A percentile compares a stretch with the other conserved stretches of the same genome.
Evolutionary conservation across 129 eudicot species (phyloP).

Genomic region (Flaveria ramosissima): DNA sequence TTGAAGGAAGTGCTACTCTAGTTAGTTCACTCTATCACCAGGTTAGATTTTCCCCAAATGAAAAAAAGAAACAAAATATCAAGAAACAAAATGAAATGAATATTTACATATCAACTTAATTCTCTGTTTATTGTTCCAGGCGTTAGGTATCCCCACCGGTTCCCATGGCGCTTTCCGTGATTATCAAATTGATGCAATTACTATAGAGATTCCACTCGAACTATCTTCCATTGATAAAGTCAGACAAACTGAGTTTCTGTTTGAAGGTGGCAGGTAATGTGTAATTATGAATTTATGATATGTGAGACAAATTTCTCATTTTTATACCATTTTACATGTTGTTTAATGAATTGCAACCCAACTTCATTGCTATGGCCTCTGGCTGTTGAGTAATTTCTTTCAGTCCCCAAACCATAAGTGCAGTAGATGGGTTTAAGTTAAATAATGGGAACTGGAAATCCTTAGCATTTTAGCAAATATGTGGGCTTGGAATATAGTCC

Average conservation of each 20-base stretch:
- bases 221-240: constrained; percentile 36
- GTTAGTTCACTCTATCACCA: constrained; percentile 87
- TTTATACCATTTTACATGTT: not conserved
- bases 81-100: not conserved
- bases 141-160: constrained; percentile 94
- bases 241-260: constrained; percentile 57
- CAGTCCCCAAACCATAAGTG: not conserved
- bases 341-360: constrained; percentile 4
- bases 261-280: constrained; percentile 74
- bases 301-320: not conserved
- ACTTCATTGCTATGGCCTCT: not conserved
- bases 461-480: too few relatives aligned
- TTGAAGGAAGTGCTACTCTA: constrained; percentile 91
- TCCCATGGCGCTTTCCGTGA: constrained; percentile 98
- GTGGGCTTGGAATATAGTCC: too few relatives aligned
- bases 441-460: too few relatives aligned
- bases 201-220: constrained; percentile 69
- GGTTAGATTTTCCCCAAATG: constrained; percentile 43
- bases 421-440: too few relatives aligned
- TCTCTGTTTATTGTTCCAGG: constrained; percentile 47
- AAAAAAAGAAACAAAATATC: not conserved
- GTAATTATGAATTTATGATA: not conserved
- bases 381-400: not conserved
- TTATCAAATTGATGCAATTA: constrained; percentile 96
- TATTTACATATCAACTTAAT: not conserved